Evolutionary conservation across 352 stramenopile species (phyloP).

Genomic region (Lagenidium sp.): DNA sequence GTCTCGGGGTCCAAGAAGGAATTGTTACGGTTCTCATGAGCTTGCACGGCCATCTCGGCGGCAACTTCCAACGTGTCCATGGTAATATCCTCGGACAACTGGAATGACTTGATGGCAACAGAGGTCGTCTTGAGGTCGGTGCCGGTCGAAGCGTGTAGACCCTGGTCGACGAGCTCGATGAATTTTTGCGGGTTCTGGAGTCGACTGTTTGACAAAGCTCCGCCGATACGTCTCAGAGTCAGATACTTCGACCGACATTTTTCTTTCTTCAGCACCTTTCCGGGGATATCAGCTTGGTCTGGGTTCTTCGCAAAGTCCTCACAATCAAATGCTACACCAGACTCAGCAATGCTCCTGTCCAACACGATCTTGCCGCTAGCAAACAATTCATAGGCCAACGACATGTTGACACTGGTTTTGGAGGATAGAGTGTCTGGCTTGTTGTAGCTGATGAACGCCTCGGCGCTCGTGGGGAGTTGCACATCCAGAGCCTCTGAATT

Average conservation of each 20-base stretch:
- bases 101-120: background rate
- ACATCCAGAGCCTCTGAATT: conserved; percentile 21
- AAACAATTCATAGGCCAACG: conserved; percentile 18
- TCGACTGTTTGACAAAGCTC: background rate
- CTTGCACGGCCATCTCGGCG: background rate
- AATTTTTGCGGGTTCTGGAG: background rate
- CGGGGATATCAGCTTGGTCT: conserved; percentile 9
- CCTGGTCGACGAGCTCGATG: too few relatives aligned
- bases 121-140: background rate
- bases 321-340: conserved; percentile 22
- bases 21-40: background rate
- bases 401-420: conserved; percentile 7
- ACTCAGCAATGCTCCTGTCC: conserved; percentile 19
- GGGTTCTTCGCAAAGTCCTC: conserved; percentile 20
- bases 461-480: conserved; percentile 7
- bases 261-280: too few relatives aligned
- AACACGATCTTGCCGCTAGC: conserved; percentile 29
- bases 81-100: too few relatives aligned
- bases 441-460: background rate
- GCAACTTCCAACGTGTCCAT: too few relatives aligned
- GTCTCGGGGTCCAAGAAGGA: background rate
- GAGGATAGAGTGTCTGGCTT: background rate
- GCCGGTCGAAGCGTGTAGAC: background rate
- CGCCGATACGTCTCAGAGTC: too few relatives aligned
- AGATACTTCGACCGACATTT: too few relatives aligned